phyloP scores from a whole-genome alignment of 768 basidiomycete genomes.

The Boletales sp. region DNA sequence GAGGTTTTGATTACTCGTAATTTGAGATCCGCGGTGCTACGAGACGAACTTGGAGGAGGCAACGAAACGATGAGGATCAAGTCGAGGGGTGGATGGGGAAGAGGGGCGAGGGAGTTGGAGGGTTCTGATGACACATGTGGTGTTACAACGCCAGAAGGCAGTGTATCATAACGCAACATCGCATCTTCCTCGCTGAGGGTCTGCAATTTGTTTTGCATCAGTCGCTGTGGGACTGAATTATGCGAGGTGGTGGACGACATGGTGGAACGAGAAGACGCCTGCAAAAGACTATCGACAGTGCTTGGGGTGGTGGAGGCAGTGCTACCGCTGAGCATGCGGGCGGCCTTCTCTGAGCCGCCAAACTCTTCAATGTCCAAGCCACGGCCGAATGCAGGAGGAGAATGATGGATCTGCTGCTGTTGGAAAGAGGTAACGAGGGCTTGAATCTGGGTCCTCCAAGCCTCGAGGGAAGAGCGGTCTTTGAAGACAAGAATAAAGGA shows the following conservation, averaged over 20 bases:
- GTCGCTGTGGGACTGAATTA: conserved; percentile 43
- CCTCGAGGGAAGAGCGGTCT: conserved; percentile 82
- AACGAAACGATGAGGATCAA: conserved; percentile 89
- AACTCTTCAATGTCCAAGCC: conserved; percentile 69
- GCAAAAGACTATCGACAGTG: conserved; percentile 61
- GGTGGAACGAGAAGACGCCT: conserved; percentile 63
- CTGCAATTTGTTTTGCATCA: conserved; percentile 46
- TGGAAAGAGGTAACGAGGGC: conserved; percentile 72
- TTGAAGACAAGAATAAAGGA: conserved; percentile 96
- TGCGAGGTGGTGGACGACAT: conserved; percentile 74
- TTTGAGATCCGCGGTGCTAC: conserved; percentile 82
- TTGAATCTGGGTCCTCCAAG: conserved; percentile 85
- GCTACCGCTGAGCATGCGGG: conserved; percentile 78
- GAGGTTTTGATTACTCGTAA: conserved; percentile 84
- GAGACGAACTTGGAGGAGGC: conserved; percentile 66
- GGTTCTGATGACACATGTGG: conserved; percentile 72
- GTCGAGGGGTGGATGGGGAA: conserved; percentile 86
- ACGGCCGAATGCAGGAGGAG: conserved; percentile 30
- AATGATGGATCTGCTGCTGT: conserved; percentile 42
- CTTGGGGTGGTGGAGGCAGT: conserved; percentile 58
- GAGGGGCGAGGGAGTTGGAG: conserved; percentile 75
- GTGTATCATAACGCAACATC: conserved; percentile 52
- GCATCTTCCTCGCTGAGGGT: conserved; percentile 74
- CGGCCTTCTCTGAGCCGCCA: conserved; percentile 70
- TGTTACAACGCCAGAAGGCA: conserved; percentile 51